Evolutionary conservation across 495 filamentous ascomycete species (phyloP), one percentile per base, ranked within the genome.

Genomic region (Xylaria acuta): DNA sequence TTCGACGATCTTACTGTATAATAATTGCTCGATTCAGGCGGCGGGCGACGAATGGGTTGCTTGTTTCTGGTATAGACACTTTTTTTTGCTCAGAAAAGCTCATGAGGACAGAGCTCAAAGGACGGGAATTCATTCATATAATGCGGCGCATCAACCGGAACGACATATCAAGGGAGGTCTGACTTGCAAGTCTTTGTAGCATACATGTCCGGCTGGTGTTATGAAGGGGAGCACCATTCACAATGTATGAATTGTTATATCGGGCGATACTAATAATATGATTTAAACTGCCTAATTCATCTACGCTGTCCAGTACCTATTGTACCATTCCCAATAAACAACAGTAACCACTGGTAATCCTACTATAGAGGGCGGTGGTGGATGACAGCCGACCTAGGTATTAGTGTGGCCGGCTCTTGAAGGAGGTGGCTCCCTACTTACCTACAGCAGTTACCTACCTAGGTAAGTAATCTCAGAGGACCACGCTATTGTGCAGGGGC

Each of bases 21-120:
- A 77, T 79, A 79, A 49, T 64, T 70, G 66, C 76, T 64, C 71
- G 62, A 65, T 73, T 78, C 72, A 58, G 70, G 59, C 65, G 70
- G 59, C 65, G 51, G 67, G 67, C 47, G 62, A 64, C 64, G 51
- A 62, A 69, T 22, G 69, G 65, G 51, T 68, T 56, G 70, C 64
- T 71, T 54, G 68, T 75, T 75, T 79, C 73, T 71, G 75, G 78
- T 76, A 77, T 79, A 79, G 76, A 80, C 74, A 75, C 78, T 77
- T 75, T 59, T 43, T 64, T 51, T 54, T 63, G n/a, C n/a, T 18
- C 6, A 45, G 63, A 64, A 67, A 66, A 75, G 70, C 68, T 77
- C 70, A 72, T 78, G 78, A 77, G 70, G 74, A 75, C 71, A 75
- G 74, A 75, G 73, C 69, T 79, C 53, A 69, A 79, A 70, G 74